Conservation (phyloP, 441 rosid genomes). For the Populus hybrid region DNA sequence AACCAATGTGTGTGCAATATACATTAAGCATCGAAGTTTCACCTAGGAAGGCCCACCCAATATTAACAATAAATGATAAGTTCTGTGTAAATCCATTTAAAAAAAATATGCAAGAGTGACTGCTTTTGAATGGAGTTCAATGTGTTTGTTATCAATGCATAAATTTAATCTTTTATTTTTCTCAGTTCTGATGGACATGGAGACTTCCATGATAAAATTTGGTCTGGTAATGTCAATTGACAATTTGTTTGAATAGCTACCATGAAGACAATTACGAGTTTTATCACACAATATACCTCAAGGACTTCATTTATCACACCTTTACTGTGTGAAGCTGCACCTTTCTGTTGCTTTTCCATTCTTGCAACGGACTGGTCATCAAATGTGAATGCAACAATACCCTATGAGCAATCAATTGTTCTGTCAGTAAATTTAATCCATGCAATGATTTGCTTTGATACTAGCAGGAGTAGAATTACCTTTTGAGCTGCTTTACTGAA, state of each 20-base stretch:
- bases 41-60: background rate
- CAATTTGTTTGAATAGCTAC: background rate
- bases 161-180: background rate
- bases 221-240: background rate
- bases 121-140: background rate
- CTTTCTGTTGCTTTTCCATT: constrained; percentile 74
- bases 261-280: constrained; percentile 7
- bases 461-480: constrained; percentile 45
- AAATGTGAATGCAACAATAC: constrained; percentile 93
- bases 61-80: background rate
- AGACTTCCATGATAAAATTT: background rate
- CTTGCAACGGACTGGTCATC: constrained; percentile 87
- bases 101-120: background rate
- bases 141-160: background rate
- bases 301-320: constrained; percentile 94
- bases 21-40: background rate
- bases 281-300: constrained; percentile 54
- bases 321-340: constrained; percentile 75
- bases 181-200: background rate
- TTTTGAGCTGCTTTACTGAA: constrained; percentile 99
- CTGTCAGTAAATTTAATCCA: constrained; percentile 7
- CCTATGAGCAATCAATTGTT: constrained; percentile 43
- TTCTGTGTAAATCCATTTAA: background rate
- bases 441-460: constrained; percentile 12
- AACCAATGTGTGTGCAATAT: too few relatives aligned